Percentiles rank a stretch among this genome's conserved stretches.
Conservation (phyloP, 192 early-diverging fungal species). For the Pilobolus umbonatus region DNA sequence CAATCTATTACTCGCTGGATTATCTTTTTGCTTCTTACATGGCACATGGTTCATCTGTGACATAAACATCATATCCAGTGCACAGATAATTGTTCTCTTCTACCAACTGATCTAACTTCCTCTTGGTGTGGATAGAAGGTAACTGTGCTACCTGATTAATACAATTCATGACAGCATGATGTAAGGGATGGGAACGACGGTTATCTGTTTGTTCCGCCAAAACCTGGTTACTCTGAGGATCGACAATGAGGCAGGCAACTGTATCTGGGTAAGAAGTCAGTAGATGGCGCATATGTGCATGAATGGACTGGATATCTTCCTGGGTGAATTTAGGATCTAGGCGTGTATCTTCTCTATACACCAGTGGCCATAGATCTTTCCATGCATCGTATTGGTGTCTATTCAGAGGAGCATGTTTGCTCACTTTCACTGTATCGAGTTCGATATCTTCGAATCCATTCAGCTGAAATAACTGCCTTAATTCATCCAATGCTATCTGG, state of each 20-base stretch:
- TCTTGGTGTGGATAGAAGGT: constrained; percentile 17
- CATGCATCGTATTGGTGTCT: constrained; percentile 70
- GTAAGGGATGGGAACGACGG: constrained; percentile 59
- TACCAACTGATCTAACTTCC: constrained; percentile 18
- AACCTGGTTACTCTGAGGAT: constrained; percentile 43
- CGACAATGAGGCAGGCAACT: constrained; percentile 45
- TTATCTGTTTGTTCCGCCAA: constrained; percentile 49
- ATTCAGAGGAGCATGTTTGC: constrained; percentile 61
- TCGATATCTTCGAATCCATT: constrained; percentile 27
- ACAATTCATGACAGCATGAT: constrained; percentile 79
- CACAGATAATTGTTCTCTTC: constrained; percentile 62
- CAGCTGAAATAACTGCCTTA: constrained; percentile 21
- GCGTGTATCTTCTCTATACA: constrained; percentile 57
- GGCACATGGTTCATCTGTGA: constrained; percentile 80
- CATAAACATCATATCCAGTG: constrained; percentile 77
- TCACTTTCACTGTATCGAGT: constrained; percentile 41
- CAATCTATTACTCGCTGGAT: not conserved
- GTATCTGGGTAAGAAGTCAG: constrained; percentile 20
- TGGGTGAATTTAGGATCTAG: constrained; percentile 39
- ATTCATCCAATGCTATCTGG: constrained; percentile 17
- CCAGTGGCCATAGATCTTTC: constrained; percentile 79
- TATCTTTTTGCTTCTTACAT: constrained; percentile 54
- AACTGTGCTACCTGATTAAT: constrained; percentile 59
- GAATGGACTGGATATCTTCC: constrained; percentile 34
- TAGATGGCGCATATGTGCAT: constrained; percentile 33